A percentile compares a stretch with the other conserved stretches of the same genome.
Conservation (phyloP, 2,329 filamentous ascomycete species). For the Emmonsia crescens region DNA sequence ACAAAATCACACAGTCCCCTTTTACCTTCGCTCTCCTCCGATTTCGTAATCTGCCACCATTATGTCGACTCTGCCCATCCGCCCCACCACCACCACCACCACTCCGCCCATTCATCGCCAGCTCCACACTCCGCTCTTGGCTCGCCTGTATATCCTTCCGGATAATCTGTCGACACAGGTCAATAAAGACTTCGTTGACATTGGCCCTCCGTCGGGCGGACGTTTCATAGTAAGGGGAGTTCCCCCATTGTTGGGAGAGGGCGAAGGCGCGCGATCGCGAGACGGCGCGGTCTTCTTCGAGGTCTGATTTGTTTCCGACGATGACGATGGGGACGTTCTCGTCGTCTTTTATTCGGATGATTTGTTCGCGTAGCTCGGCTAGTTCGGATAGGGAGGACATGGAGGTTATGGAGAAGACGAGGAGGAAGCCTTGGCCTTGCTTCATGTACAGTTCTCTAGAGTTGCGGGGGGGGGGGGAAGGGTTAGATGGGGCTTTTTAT, state of each 20-base stretch:
- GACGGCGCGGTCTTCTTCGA: constrained; percentile 75
- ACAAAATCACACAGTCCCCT: constrained; percentile 22
- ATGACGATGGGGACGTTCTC: constrained; percentile 78
- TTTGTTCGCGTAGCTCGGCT: constrained; percentile 71
- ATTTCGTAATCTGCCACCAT: constrained; percentile 26
- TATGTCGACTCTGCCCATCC: constrained; percentile 24
- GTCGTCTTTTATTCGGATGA: constrained; percentile 83
- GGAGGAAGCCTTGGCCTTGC: constrained; percentile 78
- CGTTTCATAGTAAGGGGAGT: constrained; percentile 82
- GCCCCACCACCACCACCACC: constrained; percentile 22
- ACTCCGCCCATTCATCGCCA: constrained; percentile 2
- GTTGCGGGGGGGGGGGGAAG: constrained; percentile 7
- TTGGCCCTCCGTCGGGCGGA: constrained; percentile 74
- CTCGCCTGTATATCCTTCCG: constrained; percentile 48
- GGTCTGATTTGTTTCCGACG: constrained; percentile 82
- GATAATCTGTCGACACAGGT: constrained; percentile 74
- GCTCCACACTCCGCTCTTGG: constrained; percentile 24
- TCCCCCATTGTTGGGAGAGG: constrained; percentile 76
- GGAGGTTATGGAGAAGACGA: constrained; percentile 87
- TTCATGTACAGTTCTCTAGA: constrained; percentile 79
- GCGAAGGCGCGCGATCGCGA: constrained; percentile 69
- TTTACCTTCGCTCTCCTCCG: constrained; percentile 21
- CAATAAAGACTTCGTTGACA: constrained; percentile 80
- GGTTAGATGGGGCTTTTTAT: constrained; percentile 23
- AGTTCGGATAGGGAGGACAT: constrained; percentile 74